These are phyloP conservation scores for Nigrospora sphaerica DNA, from an alignment of 2,329 filamentous ascomycete species.

Conservation along the genomic window DNA sequence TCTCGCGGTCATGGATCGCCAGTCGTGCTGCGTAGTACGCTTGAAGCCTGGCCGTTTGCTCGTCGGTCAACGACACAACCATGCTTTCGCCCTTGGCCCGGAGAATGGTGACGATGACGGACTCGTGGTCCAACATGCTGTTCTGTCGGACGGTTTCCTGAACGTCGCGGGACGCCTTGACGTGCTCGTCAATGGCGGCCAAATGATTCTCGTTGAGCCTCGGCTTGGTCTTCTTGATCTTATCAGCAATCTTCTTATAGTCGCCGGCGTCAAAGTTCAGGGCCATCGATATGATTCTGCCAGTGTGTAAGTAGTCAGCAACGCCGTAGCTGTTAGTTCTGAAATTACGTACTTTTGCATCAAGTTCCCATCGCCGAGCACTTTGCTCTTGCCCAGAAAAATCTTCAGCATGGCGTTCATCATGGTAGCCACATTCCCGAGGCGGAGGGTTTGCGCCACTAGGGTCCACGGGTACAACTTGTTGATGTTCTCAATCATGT, in stretches of 20 bases:
- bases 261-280: slow-evolving; percentile 67
- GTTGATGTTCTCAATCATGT: slow-evolving; percentile 63
- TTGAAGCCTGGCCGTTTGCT: slow-evolving; percentile 56
- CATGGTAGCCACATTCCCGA: slow-evolving; percentile 78
- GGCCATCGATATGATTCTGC: slow-evolving; percentile 65
- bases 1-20: slow-evolving; percentile 65
- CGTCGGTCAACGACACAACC: slow-evolving; percentile 41
- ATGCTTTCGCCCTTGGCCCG: slow-evolving; percentile 40
- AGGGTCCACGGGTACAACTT: slow-evolving; percentile 65
- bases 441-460: slow-evolving; percentile 64
- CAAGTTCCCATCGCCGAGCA: slow-evolving; percentile 75
- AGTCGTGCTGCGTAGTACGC: slow-evolving; percentile 67
- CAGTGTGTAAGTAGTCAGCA: not conserved
- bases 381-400: slow-evolving; percentile 66
- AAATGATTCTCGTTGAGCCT: slow-evolving; percentile 54
- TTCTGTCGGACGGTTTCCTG: slow-evolving; percentile 52
- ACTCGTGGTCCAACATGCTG: slow-evolving; percentile 44
- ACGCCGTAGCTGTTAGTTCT: not conserved
- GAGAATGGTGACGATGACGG: slow-evolving; percentile 63
- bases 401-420: slow-evolving; percentile 67
- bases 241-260: slow-evolving; percentile 57
- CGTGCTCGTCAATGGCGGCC: slow-evolving; percentile 51
- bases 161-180: slow-evolving; percentile 41
- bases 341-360: slow-evolving; percentile 45
- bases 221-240: slow-evolving; percentile 56